Percentiles rank a stretch among this genome's conserved stretches.
phyloP scores from a whole-genome alignment of 768 basidiomycete genomes.

The Hysterangium stoloniferum region DNA sequence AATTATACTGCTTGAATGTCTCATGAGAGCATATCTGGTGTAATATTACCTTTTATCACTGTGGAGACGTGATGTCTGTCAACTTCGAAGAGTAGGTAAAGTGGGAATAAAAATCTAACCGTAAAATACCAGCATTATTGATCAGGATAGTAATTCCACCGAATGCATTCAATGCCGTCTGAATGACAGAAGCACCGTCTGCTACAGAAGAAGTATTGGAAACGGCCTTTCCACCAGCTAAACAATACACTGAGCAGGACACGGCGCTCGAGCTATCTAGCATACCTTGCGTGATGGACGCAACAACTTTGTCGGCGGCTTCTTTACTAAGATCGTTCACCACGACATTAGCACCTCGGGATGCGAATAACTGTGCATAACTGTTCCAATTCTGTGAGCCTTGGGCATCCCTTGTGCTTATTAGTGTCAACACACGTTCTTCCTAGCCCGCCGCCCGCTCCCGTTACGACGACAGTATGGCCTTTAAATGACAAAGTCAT shows the following conservation, averaged over 20 bases:
- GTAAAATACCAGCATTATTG: slow-evolving; percentile 91
- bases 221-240: slow-evolving; percentile 86
- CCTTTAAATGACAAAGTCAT: slow-evolving; percentile 62
- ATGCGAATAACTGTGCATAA: slow-evolving; percentile 88
- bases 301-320: slow-evolving; percentile 87
- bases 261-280: neutral
- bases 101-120: slow-evolving; percentile 35
- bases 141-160: slow-evolving; percentile 82
- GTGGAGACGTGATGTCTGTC: neutral
- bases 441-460: slow-evolving; percentile 93
- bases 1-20: neutral
- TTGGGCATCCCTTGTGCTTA: neutral
- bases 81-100: neutral
- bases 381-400: slow-evolving; percentile 30
- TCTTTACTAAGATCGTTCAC: slow-evolving; percentile 89
- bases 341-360: slow-evolving; percentile 87
- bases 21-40: neutral
- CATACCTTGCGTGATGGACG: slow-evolving; percentile 76
- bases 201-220: slow-evolving; percentile 80
- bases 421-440: slow-evolving; percentile 54
- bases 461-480: slow-evolving; percentile 91
- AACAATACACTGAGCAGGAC: neutral
- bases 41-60: slow-evolving; percentile 15
- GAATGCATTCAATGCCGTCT: slow-evolving; percentile 78
- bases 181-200: slow-evolving; percentile 80